Conservation (phyloP, 192 early-diverging fungal genomes). For the Backusella australiensis region DNA sequence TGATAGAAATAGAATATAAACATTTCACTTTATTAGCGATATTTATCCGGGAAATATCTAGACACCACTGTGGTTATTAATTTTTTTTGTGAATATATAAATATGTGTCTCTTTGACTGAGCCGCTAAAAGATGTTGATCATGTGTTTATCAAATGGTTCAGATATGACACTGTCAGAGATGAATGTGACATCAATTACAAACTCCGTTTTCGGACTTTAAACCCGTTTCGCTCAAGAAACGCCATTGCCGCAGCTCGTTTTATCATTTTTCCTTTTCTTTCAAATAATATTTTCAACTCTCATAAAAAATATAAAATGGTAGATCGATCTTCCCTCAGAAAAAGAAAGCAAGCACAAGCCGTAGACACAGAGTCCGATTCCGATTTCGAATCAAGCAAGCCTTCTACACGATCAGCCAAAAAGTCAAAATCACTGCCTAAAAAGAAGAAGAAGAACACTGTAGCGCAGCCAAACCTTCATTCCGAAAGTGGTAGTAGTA, state of each 20-base stretch:
- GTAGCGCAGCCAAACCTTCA: not conserved
- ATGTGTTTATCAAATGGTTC: too few relatives aligned
- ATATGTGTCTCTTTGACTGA: too few relatives aligned
- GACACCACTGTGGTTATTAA: too few relatives aligned
- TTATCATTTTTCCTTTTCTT: not conserved
- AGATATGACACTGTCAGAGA: too few relatives aligned
- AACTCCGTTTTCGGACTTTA: too few relatives aligned
- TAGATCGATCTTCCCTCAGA: not conserved
- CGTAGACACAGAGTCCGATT: not conserved
- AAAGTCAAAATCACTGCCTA: not conserved
- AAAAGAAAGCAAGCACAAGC: not conserved
- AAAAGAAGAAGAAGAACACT: not conserved
- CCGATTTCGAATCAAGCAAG: not conserved
- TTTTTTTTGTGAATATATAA: too few relatives aligned
- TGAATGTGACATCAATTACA: too few relatives aligned
- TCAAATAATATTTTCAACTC: not conserved
- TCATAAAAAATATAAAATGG: not conserved
- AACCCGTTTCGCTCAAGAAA: not conserved
- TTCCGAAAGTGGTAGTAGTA: not conserved
- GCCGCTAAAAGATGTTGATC: too few relatives aligned
- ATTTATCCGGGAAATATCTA: too few relatives aligned
- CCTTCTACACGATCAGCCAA: not conserved
- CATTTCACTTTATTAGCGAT: not conserved
- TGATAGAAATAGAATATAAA: not conserved
- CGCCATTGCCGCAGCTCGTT: too few relatives aligned